A percentile compares a stretch with the other conserved stretches of the same genome.
These are phyloP conservation scores for Candolleomyces aberdarensis DNA, from an alignment of 768 basidiomycete species.

Conservation along the genomic window DNA sequence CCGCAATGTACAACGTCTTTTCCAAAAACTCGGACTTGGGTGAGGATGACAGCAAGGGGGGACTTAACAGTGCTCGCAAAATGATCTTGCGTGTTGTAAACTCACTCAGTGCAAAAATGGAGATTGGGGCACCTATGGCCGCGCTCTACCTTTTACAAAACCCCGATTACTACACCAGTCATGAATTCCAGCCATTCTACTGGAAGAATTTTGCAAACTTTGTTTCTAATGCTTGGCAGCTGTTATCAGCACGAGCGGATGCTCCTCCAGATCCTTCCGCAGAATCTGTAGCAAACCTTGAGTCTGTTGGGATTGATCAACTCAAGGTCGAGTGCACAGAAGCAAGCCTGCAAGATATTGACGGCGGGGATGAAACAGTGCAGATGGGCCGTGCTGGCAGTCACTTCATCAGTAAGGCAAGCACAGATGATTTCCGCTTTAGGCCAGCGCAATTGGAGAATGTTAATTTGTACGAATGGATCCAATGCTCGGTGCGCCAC, in stretches of 20 bases:
- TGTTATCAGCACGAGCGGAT: neutral
- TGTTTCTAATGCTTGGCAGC: neutral
- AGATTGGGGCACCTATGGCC: conserved; percentile 1
- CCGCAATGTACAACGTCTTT: neutral
- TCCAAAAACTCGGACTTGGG: neutral
- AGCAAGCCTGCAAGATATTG: neutral
- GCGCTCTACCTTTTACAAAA: neutral
- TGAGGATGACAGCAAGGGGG: too few relatives aligned
- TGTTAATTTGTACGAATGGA: neutral
- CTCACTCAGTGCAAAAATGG: neutral
- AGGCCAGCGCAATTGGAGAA: neutral
- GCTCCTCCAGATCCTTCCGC: too few relatives aligned
- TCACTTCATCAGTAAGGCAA: neutral
- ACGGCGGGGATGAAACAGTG: neutral
- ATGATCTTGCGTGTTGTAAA: neutral
- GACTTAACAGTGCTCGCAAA: neutral
- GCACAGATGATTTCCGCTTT: neutral
- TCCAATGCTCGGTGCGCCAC: neutral
- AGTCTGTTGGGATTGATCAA: neutral
- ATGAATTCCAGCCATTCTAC: neutral
- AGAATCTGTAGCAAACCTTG: neutral
- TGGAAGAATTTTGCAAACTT: neutral
- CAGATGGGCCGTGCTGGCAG: neutral
- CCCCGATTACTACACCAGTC: neutral
- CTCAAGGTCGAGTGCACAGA: too few relatives aligned